A percentile compares a stretch with the other conserved stretches of the same genome.
These are phyloP conservation scores for Annona squamosa DNA, from an alignment of 164 flowering plant genomes.

Conservation along the genomic window DNA sequence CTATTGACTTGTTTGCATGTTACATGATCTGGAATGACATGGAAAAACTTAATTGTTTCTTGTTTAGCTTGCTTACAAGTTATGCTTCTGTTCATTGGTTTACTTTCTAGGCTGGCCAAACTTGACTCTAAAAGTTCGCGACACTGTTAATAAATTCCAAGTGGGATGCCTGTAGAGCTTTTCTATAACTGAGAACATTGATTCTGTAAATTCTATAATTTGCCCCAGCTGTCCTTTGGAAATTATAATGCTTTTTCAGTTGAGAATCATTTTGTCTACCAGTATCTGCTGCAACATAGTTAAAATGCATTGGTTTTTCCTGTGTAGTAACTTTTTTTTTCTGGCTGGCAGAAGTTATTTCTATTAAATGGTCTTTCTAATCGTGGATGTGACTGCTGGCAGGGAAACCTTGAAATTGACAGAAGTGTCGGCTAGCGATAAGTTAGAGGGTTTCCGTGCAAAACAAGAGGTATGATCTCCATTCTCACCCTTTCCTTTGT, in stretches of 20 bases:
- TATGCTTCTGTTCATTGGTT: not conserved
- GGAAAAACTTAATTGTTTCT: not conserved
- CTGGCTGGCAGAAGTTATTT: not conserved
- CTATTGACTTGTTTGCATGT: not conserved
- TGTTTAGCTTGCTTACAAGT: not conserved
- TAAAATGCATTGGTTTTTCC: not conserved
- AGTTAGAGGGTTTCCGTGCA: conserved; percentile 87
- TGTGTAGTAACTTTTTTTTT: not conserved
- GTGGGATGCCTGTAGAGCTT: not conserved
- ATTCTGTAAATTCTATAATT: too few species aligned
- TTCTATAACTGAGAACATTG: too few species aligned
- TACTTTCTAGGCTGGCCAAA: not conserved
- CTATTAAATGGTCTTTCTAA: not conserved
- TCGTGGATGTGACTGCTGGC: conserved; percentile 10
- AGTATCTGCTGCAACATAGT: too few species aligned
- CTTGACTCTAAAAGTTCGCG: not conserved
- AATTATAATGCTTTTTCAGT: too few species aligned
- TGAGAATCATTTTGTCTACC: too few species aligned
- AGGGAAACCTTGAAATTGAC: conserved; percentile 71
- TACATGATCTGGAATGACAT: not conserved
- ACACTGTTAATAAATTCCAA: not conserved
- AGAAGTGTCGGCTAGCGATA: conserved; percentile 88
- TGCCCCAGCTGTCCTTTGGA: too few species aligned
- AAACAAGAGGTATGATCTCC: conserved; percentile 61
- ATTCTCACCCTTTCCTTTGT: not conserved